These are phyloP conservation scores for Colletotrichum abscissum DNA, from an alignment of 2,329 filamentous ascomycete species.

Conservation along the genomic window DNA sequence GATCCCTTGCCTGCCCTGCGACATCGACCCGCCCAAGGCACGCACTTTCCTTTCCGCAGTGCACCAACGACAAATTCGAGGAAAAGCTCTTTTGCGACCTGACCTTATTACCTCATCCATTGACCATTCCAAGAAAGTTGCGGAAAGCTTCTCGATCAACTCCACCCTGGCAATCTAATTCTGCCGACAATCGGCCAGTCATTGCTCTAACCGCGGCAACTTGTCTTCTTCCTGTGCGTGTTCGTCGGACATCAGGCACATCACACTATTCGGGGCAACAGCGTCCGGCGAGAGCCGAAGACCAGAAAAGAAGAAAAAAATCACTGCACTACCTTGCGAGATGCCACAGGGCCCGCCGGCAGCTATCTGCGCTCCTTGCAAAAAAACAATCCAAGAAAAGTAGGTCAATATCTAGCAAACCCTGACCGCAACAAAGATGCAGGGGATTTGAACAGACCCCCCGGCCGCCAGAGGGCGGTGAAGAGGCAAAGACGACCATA, in stretches of 20 bases:
- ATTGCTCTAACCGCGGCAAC: neutral
- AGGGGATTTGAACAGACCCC: conserved; percentile 17
- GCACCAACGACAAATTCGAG: neutral
- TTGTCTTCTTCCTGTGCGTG: neutral
- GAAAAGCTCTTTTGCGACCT: neutral
- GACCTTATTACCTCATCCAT: neutral
- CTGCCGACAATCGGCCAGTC: conserved; percentile 13
- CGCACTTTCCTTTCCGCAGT: neutral
- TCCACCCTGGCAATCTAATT: conserved; percentile 9
- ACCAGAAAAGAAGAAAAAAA: neutral
- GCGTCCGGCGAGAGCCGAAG: neutral
- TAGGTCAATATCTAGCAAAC: neutral
- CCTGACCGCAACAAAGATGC: neutral
- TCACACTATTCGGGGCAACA: conserved; percentile 6
- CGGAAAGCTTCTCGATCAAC: conserved; percentile 11
- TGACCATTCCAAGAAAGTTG: conserved; percentile 3
- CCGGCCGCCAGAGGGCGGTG: conserved; percentile 27
- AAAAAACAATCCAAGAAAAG: neutral
- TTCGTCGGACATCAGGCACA: conserved; percentile 3
- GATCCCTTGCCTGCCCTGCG: neutral
- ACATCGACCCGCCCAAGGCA: conserved; percentile 18
- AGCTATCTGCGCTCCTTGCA: neutral
- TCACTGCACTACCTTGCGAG: neutral
- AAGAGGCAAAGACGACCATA: conserved; percentile 1
- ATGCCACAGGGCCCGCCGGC: neutral